Evolutionary conservation across 495 filamentous ascomycete species (phyloP), one percentile per base, ranked within the genome.

Genomic region (Penicillium lagena): DNA sequence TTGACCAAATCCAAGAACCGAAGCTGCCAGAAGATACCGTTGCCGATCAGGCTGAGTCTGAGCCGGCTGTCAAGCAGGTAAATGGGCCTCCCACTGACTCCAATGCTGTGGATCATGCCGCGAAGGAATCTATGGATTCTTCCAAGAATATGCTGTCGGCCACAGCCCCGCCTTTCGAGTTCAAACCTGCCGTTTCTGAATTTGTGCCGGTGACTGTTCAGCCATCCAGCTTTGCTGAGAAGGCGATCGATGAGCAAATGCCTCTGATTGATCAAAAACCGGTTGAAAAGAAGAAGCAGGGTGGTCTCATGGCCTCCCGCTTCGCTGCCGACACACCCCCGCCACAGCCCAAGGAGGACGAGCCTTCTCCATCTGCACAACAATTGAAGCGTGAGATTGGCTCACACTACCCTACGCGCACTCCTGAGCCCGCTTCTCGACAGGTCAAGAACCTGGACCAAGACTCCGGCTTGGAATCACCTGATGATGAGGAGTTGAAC

Each of bases 401-500:
- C 0, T 22, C 22, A 6, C 22, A 22, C 22, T 22, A 22, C 22
- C 22, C 22, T 2, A 22, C 22, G 22, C 22, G 22, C 22, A 22
- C 22, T 22, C 22, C 22, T 22, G 22, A 22, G 22, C 22, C 39
- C 17, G 42, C 44, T 22, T 33, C 47, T 42, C 35, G 56, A 31
- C 29, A 47, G 7, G 49, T 57, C 22, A 46, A 51, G 13, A 40
- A 34, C 11, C 34, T 40, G 9, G 39, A 49, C n/a, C 41, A 51
- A 15, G 56, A 60, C 29, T 58, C 63, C 14, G 64, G 45, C 9
- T 47, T 59, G 6, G 67, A 66, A 13, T 70, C 69, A 0, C 79
- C 79, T 15, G 81, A 85, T 35, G 84, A 86, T 47, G 81, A 84
- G 43, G 88, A 94, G 58, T 82, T 94, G 50, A 88, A 95, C 62